Evolutionary conservation across 1,139 yeast species (phyloP).

Genomic region (Blastobotrys malaysiensis): DNA sequence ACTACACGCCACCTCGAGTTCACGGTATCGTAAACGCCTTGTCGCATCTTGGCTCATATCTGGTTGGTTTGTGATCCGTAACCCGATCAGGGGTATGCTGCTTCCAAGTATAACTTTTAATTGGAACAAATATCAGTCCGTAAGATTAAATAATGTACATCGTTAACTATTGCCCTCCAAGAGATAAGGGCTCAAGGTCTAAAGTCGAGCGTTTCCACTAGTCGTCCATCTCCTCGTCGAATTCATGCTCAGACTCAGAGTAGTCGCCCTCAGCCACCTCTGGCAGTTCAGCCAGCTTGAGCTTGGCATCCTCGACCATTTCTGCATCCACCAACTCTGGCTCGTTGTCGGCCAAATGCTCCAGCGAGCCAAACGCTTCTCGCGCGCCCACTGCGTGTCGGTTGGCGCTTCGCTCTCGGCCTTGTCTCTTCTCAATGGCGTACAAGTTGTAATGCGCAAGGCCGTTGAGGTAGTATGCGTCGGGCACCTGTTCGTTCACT

Average conservation of each 20-base stretch:
- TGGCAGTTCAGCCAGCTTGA: constrained; percentile 37
- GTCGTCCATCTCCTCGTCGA: constrained; percentile 18
- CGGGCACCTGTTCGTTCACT: constrained; percentile 77
- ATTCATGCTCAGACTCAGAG: constrained; percentile 24
- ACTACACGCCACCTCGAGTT: too few relatives aligned
- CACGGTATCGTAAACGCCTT: too few relatives aligned
- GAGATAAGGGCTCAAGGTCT: too few relatives aligned
- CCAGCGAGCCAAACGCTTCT: constrained; percentile 28
- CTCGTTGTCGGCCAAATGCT: constrained; percentile 21
- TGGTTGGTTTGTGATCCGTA: too few relatives aligned
- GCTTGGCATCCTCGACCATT: constrained; percentile 26
- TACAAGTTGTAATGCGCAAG: constrained; percentile 55
- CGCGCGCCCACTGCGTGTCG: constrained; percentile 31
- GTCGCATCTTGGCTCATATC: too few relatives aligned
- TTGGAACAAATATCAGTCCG: too few relatives aligned
- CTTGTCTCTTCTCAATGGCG: constrained; percentile 13
- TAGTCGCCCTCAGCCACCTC: constrained; percentile 23
- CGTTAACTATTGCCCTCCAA: too few relatives aligned
- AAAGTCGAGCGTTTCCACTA: too few relatives aligned
- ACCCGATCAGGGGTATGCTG: too few relatives aligned
- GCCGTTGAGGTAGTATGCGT: constrained; percentile 76
- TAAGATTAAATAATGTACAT: background rate
- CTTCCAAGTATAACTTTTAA: too few relatives aligned
- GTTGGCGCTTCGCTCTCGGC: constrained; percentile 18
- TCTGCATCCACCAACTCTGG: constrained; percentile 26